Conservation (phyloP, 805 yeast genomes). For the Blastobotrys attinorum region DNA sequence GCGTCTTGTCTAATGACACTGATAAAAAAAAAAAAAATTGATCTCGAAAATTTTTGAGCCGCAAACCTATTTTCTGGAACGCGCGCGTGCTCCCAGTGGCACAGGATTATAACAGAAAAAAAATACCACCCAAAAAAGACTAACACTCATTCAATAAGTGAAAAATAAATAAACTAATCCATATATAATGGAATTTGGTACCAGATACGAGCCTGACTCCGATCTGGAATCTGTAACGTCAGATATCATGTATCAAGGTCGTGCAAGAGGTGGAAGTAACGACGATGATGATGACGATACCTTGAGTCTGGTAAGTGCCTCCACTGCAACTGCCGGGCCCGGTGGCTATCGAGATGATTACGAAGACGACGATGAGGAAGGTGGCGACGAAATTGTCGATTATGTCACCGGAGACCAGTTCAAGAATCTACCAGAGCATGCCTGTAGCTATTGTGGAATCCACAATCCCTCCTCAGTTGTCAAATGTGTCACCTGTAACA, state of each 20-base stretch:
- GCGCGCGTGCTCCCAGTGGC: no score
- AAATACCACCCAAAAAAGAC: no score
- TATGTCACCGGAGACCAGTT: conserved; percentile 7
- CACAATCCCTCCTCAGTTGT: conserved; percentile 57
- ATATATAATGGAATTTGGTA: conserved; percentile 7
- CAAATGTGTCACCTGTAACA: conserved; percentile 65
- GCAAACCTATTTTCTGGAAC: no score
- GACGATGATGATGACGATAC: conserved; percentile 17
- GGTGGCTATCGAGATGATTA: no score
- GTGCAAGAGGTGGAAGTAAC: conserved; percentile 12
- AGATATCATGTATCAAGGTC: conserved; percentile 21
- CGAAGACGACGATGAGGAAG: conserved; percentile 6
- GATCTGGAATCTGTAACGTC: conserved; percentile 25
- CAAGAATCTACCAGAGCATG: conserved; percentile 32
- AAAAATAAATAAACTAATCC: no score
- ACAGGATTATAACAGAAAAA: no score
- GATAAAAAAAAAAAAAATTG: no score
- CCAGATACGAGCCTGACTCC: conserved; percentile 13
- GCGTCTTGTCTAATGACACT: no score
- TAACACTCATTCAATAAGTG: no score
- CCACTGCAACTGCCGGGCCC: neutral
- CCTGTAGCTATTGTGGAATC: conserved; percentile 67
- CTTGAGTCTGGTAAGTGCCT: conserved; percentile 13
- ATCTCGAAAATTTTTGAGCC: no score
- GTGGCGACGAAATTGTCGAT: no score